Percentiles rank a stretch among this genome's conserved stretches.
Evolutionary conservation across 139 green algal species (phyloP).

Genomic region (Spirogloea muscicola): DNA sequence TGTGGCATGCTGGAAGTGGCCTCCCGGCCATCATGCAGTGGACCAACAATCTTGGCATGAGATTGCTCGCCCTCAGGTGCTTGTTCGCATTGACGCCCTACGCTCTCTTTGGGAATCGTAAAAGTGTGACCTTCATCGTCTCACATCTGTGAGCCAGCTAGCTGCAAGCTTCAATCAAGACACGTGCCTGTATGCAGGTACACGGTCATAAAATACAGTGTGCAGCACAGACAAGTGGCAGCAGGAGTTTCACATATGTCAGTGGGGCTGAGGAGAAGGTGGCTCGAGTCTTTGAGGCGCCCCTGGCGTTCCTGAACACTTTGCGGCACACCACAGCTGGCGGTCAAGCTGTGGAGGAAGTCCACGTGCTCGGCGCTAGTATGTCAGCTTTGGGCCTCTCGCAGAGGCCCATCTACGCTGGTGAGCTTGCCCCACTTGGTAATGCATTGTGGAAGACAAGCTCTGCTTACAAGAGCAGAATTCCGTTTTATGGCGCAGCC

Average conservation of each 20-base stretch:
- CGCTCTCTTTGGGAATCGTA: too few relatives aligned
- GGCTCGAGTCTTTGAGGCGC: constrained; percentile 82
- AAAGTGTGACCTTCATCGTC: not conserved
- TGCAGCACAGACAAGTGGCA: not conserved
- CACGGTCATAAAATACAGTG: constrained; percentile 93
- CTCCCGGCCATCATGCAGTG: constrained; percentile 46
- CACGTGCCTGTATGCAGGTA: constrained; percentile 61
- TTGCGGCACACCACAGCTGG: constrained; percentile 29
- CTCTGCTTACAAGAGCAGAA: too few relatives aligned
- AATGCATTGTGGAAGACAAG: too few relatives aligned
- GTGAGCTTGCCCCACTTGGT: constrained; percentile 13
- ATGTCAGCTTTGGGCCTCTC: constrained; percentile 80
- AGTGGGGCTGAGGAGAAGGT: constrained; percentile 93
- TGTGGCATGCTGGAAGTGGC: constrained; percentile 22
- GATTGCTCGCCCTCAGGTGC: constrained; percentile 69
- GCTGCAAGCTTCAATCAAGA: too few relatives aligned
- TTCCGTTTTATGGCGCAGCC: too few relatives aligned
- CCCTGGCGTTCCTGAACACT: constrained; percentile 62
- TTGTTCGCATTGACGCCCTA: too few relatives aligned
- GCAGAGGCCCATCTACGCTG: constrained; percentile 73
- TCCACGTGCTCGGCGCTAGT: constrained; percentile 26
- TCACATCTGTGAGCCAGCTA: too few relatives aligned
- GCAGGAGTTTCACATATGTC: constrained; percentile 57
- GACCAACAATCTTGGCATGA: constrained; percentile 72
- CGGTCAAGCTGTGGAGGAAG: not conserved